Evolutionary conservation across 768 basidiomycete species (phyloP), one percentile per base, ranked within the genome.

Genomic region (Tylopilus sp.): DNA sequence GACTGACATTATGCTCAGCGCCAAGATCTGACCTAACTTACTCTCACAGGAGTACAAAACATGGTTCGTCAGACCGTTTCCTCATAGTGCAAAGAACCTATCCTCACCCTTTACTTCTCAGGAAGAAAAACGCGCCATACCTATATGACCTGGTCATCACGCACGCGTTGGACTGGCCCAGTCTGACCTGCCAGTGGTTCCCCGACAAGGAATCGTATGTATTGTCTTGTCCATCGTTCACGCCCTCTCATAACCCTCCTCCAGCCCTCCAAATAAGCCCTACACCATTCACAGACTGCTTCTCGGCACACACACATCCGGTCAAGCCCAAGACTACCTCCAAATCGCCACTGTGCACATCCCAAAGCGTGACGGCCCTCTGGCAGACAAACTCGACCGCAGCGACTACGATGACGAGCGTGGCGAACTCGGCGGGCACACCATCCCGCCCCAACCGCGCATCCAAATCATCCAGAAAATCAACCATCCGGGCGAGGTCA

Each of bases 61-160:
- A 58, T 91, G 89, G 89, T 88, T 23, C 40, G 65, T n/a, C 39
- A 60, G 60, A 64, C 42, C 52, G 35, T 26, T 12, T 20, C 44
- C 11, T 41, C 35, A 38, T 18, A 9, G 15, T 31, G 1, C 33
- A 43, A 11, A 30, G 26, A 3, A 33, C 26, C 52, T n/a, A 52
- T 50, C 40, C 30, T 18, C 26, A 31, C 22, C 6, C 31, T 21
- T 23, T 18, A 28, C 25, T 43, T 52, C 39, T 44, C 67, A 93
- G 90, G 90, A 93, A 93, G 78, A 93, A 93, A 75, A 95, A 95
- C 72, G 92, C 95, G 47, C 95, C 95, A 12, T 98, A 95, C 73
- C 82, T 98, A 13, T 99, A 99, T 69, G 97, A 99, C 70, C 79
- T 95, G 21, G 91, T 99, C 57, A 87, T 99, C 62, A 98, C 95